Evolutionary conservation across 1,284 basidiomycete species (phyloP).

Genomic region (Flammula alnicola): DNA sequence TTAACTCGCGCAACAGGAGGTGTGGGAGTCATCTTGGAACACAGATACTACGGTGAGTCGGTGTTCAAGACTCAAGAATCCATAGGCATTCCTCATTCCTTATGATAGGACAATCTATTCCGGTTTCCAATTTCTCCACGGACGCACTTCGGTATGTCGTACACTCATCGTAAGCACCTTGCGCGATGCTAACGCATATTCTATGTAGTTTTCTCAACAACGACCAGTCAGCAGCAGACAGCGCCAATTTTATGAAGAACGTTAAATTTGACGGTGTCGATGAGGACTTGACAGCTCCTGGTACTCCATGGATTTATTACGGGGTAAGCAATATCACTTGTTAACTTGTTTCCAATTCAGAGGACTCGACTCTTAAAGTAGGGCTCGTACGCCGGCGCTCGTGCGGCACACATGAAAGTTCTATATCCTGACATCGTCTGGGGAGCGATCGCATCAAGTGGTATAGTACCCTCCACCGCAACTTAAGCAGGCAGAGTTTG

Average conservation of each 20-base stretch:
- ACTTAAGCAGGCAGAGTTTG: neutral
- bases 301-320: constrained; percentile 93
- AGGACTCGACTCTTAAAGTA: no score
- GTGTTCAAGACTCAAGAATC: constrained; percentile 24
- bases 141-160: constrained; percentile 66
- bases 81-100: neutral
- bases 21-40: constrained; percentile 88
- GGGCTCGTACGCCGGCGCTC: constrained; percentile 92
- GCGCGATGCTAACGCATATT: constrained; percentile 7
- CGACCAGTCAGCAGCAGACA: constrained; percentile 89
- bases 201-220: constrained; percentile 80
- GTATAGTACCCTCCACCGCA: constrained; percentile 42
- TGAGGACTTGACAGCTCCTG: constrained; percentile 69
- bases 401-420: constrained; percentile 90
- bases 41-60: constrained; percentile 79
- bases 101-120: constrained; percentile 74
- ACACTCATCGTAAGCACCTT: neutral
- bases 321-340: constrained; percentile 53
- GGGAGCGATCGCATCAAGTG: constrained; percentile 91
- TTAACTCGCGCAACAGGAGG: constrained; percentile 85
- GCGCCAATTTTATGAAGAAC: constrained; percentile 86
- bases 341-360: neutral
- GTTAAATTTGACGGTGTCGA: constrained; percentile 78
- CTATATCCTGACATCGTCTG: constrained; percentile 88
- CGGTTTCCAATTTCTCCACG: constrained; percentile 80